Base-by-base conservation (phyloP, 2,329 filamentous ascomycete genomes). In the Botryotinia convoluta region DNA sequence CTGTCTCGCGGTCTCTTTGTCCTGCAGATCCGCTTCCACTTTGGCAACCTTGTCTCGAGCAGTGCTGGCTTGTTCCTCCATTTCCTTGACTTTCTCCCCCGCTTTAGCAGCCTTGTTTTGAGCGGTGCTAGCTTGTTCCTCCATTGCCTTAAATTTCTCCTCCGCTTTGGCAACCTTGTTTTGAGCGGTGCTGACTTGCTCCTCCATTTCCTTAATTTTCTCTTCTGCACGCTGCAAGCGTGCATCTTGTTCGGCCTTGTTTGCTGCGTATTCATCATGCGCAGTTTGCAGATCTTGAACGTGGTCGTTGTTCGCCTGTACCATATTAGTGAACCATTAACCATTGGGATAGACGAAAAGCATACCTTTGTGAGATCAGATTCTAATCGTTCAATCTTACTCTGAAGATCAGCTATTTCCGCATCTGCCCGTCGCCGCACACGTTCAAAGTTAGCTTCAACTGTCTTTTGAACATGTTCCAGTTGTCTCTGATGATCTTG, bases 1-100 rank as follows among this genome's bases (percentile, higher is more conserved):
- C 74, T 89, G 86, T 72, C 88, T 89, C 73, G 91, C 89, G 74
- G 89, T 86, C 77, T 90, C 88, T 75, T 88, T 90, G 76, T 87
- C 83, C 18, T 78, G 76, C 35, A 81, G 63, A 26, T 75, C 75
- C 37, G 69, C 59, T 69, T 80, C 76, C 14, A 74, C 75, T 54
- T 77, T 79, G 7, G 71, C 39, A 8, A 80, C 80, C 73, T 82
- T 83, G 65, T 82, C 78, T 62, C 82, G 81, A 6, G 81, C 81
- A 51, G 80, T 76, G 69, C 77, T 75, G 63, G 69, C 63, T 73
- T 77, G 73, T 16, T 73, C 69, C 65, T 80, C 77, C 14, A 79
- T 72, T 44, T 81, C 79, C 72, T 86, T 83, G 10, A 88, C 81
- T 67, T 87, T 86, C 60, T 86, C 86, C 48, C 85, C 79, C 4